Base-by-base conservation (phyloP, 805 yeast species). In the Ogataea pilisensis region DNA sequence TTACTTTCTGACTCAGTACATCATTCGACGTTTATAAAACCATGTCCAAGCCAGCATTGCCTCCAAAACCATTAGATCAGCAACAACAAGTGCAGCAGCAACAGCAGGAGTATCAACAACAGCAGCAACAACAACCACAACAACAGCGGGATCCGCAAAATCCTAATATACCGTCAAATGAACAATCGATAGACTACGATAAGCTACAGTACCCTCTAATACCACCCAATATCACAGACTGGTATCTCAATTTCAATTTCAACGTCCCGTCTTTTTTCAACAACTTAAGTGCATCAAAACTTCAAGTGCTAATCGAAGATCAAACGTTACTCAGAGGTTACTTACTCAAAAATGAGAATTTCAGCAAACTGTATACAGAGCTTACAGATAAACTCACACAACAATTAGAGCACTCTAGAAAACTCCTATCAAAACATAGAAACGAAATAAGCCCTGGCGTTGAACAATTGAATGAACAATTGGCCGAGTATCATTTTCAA, bases 341-440 rank as follows among this genome's bases (percentile, higher is more conserved):
- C 30, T 26, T 61, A 7, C 35, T 47, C 8, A 36, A 42, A 2
- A 30, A 41, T 4, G 44, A 54, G 6, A 41, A 44, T 4, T 50
- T 53, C 28, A 39, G 31, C 5, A 35, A 31, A 3, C 28, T 57
- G 2, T 34, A 43, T 3, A 24, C 26, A 1, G 49, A 49, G 9
- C 34, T 55, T 4, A 21, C 70, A 25, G 56, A 57, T 32, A 65
- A 61, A 25, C 52, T 73, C 18, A 72, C 70, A 35, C 55, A 55
- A 17, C 60, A 76, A 27, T 59, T 69, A 9, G 51, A 46, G 8
- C 66, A 59, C 28, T 67, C 76, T 1, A 55, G 60, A 30, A 42
- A 43, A 16, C 38, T 63, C 13, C 57, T 63, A 34, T 35, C 35
- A 1, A 35, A 42, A 13, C 41, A 65, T 19, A 50, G 53, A 14